Conservation (phyloP, 139 green algal genomes). For the Ettlia oleoabundans region DNA sequence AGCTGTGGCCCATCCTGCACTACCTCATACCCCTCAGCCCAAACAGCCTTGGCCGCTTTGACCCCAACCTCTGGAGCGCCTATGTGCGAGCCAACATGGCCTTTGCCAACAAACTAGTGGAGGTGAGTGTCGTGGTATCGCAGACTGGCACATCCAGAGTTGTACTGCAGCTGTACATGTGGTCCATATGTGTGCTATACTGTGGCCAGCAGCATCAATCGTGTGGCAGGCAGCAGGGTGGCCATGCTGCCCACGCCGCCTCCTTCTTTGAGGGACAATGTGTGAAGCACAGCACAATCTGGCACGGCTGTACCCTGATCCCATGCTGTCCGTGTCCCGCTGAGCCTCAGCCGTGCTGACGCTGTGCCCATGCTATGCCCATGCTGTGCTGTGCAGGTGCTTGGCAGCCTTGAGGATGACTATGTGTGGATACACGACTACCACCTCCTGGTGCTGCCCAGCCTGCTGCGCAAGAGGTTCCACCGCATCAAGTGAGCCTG, state of each 20-base stretch:
- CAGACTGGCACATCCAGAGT: not conserved
- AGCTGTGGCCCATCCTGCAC: conserved; percentile 98
- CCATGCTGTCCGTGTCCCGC: not conserved
- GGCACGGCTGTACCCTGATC: no score
- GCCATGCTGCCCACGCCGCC: no score
- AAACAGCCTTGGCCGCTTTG: conserved; percentile 76
- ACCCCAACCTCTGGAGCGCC: conserved; percentile 90
- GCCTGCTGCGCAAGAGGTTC: conserved; percentile 87
- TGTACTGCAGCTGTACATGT: not conserved
- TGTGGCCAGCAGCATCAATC: no score
- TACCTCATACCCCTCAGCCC: conserved; percentile 94
- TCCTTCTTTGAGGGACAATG: no score
- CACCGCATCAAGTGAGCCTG: conserved; percentile 63
- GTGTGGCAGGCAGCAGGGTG: no score
- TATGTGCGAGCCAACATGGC: conserved; percentile 98
- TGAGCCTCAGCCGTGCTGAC: not conserved
- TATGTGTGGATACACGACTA: conserved; percentile 99
- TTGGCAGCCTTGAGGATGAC: conserved; percentile 76
- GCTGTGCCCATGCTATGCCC: no score
- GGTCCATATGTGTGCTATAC: no score
- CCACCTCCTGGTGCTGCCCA: conserved; percentile 97
- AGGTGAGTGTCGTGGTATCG: conserved; percentile 38
- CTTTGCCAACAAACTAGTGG: conserved; percentile 84
- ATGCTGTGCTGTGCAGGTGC: no score
- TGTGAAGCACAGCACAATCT: no score